Evolutionary conservation across 225 moss, liverwort and hornwort genomes (phyloP).

Genomic region (Anthoceros angustus): DNA sequence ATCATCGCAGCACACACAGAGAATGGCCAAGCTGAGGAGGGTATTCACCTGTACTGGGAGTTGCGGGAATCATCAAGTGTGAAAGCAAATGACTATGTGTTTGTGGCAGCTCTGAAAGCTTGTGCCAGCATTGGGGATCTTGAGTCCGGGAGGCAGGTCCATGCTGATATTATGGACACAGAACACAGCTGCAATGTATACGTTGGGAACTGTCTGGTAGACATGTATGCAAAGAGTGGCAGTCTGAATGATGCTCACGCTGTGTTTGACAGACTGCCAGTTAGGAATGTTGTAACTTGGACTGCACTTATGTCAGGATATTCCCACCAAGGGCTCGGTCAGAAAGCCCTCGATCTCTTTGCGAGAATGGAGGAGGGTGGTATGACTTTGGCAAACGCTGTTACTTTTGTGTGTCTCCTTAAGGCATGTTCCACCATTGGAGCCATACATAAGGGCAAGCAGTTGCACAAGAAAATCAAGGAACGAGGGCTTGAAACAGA

Average conservation of each 20-base stretch:
- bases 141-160: not conserved
- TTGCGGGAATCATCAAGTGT: not conserved
- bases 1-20: not conserved
- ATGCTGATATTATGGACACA: not conserved
- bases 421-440: conserved; percentile 1
- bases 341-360: not conserved
- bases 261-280: not conserved
- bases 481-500: conserved; percentile 2
- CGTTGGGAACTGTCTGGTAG: not conserved
- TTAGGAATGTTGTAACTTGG: not conserved
- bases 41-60: not conserved
- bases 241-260: not conserved
- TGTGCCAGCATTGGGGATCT: not conserved
- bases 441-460: not conserved
- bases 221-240: conserved; percentile 2
- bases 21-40: not conserved
- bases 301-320: not conserved
- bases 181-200: not conserved
- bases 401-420: not conserved
- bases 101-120: conserved; percentile 1
- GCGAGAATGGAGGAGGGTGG: not conserved
- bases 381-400: not conserved
- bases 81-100: not conserved
- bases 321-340: not conserved
- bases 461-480: not conserved